phyloP scores from a whole-genome alignment of 176 grass and related monocot species.

The Tillandsia leiboldiana region DNA sequence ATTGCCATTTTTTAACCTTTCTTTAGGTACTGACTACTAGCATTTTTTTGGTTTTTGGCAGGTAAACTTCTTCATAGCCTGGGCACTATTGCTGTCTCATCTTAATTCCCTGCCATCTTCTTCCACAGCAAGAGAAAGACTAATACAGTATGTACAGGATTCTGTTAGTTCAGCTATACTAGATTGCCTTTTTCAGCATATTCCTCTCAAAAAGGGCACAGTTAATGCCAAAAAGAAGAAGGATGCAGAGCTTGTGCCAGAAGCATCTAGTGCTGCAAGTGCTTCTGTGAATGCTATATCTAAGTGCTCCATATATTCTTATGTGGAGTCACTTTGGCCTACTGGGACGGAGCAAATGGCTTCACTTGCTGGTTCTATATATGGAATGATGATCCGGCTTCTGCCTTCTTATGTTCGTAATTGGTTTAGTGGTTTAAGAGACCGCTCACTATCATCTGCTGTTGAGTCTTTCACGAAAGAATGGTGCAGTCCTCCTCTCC shows the following conservation, averaged over 20 bases:
- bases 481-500: conserved; percentile 88
- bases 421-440: conserved; percentile 79
- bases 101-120: conserved; percentile 49
- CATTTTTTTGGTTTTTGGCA: conserved; percentile 25
- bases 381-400: conserved; percentile 86
- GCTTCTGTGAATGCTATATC: conserved; percentile 55
- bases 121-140: conserved; percentile 37
- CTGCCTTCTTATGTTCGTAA: conserved; percentile 78
- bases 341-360: conserved; percentile 53
- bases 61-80: conserved; percentile 74
- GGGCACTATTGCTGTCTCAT: conserved; percentile 61
- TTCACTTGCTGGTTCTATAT: conserved; percentile 68
- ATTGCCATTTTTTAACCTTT: not conserved
- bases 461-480: conserved; percentile 75
- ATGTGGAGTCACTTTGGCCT: conserved; percentile 69
- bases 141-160: conserved; percentile 83
- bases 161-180: conserved; percentile 56
- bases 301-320: conserved; percentile 50
- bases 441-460: conserved; percentile 41
- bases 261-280: conserved; percentile 63
- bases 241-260: conserved; percentile 52
- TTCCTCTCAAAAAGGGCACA: conserved; percentile 45
- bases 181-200: conserved; percentile 89
- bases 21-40: conserved; percentile 3
- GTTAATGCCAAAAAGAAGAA: conserved; percentile 65